Conservation (phyloP, 2,329 filamentous ascomycete species). For the Huntiella decipiens region DNA sequence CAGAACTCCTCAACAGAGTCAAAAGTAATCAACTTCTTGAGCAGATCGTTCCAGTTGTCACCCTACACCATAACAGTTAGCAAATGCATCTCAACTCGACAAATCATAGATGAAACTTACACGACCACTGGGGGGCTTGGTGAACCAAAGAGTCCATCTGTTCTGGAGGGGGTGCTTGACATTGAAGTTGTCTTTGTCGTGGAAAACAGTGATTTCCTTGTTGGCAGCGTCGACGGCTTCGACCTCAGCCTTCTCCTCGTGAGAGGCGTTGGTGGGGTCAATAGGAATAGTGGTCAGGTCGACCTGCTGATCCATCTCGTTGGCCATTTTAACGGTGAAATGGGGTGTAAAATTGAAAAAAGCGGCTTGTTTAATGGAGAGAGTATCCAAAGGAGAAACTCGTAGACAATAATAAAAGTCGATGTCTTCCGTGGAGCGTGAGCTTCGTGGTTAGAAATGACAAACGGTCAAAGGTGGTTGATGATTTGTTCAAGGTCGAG, state of each 20-base stretch:
- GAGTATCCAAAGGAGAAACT: slow-evolving; percentile 5
- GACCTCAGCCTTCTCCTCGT: slow-evolving; percentile 18
- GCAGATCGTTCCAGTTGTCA: slow-evolving; percentile 94
- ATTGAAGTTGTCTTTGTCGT: slow-evolving; percentile 97
- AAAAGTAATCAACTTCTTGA: slow-evolving; percentile 98
- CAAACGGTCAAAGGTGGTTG: slow-evolving; percentile 4
- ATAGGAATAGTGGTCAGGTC: slow-evolving; percentile 50
- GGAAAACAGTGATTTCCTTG: slow-evolving; percentile 81
- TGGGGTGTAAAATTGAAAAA: slow-evolving; percentile 2
- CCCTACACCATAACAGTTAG: slow-evolving; percentile 33
- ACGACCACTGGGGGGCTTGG: slow-evolving; percentile 91
- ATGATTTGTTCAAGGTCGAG: slow-evolving; percentile 6
- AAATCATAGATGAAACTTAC: slow-evolving; percentile 27
- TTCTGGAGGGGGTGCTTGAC: slow-evolving; percentile 97
- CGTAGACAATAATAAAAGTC: slow-evolving; percentile 6
- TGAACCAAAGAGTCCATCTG: slow-evolving; percentile 98
- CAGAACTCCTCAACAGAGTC: slow-evolving; percentile 99
- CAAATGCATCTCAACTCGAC: background rate
- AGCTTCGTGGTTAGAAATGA: slow-evolving; percentile 1
- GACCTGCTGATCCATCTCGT: slow-evolving; percentile 34
- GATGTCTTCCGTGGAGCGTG: slow-evolving; percentile 6
- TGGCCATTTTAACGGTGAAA: slow-evolving; percentile 19
- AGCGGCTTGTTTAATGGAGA: background rate
- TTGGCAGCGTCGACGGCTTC: slow-evolving; percentile 25
- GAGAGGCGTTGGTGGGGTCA: slow-evolving; percentile 38